These are phyloP conservation scores for Gynochthodes officinalis DNA, from an alignment of 257 asterid species.

Conservation along the genomic window DNA sequence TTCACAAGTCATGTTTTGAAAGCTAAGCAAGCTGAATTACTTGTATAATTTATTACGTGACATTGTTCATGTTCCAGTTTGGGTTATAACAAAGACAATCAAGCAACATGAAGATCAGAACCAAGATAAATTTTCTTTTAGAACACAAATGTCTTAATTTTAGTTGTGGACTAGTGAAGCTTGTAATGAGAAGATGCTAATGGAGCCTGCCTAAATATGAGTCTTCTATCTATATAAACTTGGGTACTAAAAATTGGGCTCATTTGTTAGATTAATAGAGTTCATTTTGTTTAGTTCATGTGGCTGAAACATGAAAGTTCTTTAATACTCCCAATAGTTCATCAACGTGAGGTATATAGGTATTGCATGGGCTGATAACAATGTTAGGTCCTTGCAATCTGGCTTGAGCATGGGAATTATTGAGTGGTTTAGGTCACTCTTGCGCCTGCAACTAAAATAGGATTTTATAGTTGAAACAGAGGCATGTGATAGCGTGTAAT, in stretches of 20 bases:
- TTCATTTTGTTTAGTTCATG: not conserved
- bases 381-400: not conserved
- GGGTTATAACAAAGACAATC: too few relatives aligned
- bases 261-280: not conserved
- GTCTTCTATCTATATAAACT: not conserved
- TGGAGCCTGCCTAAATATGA: too few relatives aligned
- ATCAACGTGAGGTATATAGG: not conserved
- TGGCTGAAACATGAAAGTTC: not conserved
- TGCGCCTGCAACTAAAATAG: not conserved
- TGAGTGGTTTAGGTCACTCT: not conserved
- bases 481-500: not conserved
- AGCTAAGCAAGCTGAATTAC: too few relatives aligned
- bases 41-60: not conserved
- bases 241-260: not conserved
- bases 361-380: not conserved
- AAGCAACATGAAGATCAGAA: not conserved
- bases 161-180: not conserved
- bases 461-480: not conserved
- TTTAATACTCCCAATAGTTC: not conserved
- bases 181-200: not conserved
- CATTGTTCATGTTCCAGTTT: not conserved
- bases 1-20: not conserved
- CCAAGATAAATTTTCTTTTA: not conserved
- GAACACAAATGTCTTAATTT: not conserved
- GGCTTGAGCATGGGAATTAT: not conserved